Evolutionary conservation across 2,329 filamentous ascomycete species (phyloP).

Genomic region (Tothia fuscella): DNA sequence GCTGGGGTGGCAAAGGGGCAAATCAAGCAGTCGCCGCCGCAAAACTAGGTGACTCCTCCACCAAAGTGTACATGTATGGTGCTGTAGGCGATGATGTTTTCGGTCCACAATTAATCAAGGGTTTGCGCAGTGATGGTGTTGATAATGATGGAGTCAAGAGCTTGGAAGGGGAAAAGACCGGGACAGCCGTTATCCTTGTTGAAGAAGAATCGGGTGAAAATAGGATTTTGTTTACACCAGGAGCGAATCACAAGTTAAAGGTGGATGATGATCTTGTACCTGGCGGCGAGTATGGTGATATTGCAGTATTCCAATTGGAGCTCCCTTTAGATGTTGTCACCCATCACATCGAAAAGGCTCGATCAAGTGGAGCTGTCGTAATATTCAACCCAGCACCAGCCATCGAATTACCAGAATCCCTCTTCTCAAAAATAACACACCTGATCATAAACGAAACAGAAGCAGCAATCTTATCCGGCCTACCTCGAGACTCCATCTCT

Average conservation of each 20-base stretch:
- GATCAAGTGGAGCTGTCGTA: slow-evolving; percentile 32
- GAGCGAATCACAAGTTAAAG: slow-evolving; percentile 33
- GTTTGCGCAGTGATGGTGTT: slow-evolving; percentile 32
- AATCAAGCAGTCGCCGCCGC: slow-evolving; percentile 89
- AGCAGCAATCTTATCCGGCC: slow-evolving; percentile 58
- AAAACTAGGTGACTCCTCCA: slow-evolving; percentile 53
- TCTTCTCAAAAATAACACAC: slow-evolving; percentile 59
- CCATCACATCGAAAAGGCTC: slow-evolving; percentile 25
- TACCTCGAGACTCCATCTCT: slow-evolving; percentile 18
- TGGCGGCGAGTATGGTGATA: slow-evolving; percentile 27
- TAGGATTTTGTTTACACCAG: slow-evolving; percentile 35
- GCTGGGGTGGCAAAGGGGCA: slow-evolving; percentile 84
- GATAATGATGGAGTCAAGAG: slow-evolving; percentile 28
- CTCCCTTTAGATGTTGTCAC: slow-evolving; percentile 30
- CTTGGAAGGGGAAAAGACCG: slow-evolving; percentile 32
- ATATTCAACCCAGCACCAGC: slow-evolving; percentile 77
- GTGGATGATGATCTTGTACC: slow-evolving; percentile 24
- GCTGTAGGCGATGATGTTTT: slow-evolving; percentile 37
- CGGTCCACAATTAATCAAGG: slow-evolving; percentile 27
- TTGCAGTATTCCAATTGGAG: slow-evolving; percentile 37
- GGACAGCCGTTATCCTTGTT: slow-evolving; percentile 37
- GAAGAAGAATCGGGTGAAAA: slow-evolving; percentile 37
- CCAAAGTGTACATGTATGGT: slow-evolving; percentile 36
- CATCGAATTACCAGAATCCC: slow-evolving; percentile 50
- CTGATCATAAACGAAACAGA: slow-evolving; percentile 88